A percentile compares a stretch with the other conserved stretches of the same genome.
Evolutionary conservation across 2,329 filamentous ascomycete genomes (phyloP).

Genomic region (Dryadomyces quercus-mongolicae): DNA sequence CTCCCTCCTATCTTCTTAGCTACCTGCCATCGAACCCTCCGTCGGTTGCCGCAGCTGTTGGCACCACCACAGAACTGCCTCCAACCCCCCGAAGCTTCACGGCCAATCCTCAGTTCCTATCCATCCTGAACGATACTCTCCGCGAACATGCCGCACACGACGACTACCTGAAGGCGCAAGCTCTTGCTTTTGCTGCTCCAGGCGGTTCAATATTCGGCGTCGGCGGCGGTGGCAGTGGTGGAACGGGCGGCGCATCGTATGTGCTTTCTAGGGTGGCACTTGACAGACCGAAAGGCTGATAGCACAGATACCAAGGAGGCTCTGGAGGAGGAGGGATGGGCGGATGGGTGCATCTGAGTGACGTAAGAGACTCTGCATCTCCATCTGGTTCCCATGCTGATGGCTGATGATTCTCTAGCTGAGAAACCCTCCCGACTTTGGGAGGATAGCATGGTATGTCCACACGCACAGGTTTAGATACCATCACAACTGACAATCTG

Average conservation of each 20-base stretch:
- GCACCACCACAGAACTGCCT: constrained; percentile 44
- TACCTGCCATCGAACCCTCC: constrained; percentile 48
- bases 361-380: constrained; percentile 19
- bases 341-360: constrained; percentile 54
- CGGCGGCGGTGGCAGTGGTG: constrained; percentile 41
- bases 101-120: constrained; percentile 47
- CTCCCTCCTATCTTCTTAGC: constrained; percentile 40
- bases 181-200: constrained; percentile 45
- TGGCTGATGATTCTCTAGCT: constrained; percentile 12
- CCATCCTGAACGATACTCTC: constrained; percentile 19
- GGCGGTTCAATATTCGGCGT: constrained; percentile 37
- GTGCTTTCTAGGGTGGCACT: neutral
- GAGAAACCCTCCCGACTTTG: constrained; percentile 53
- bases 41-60: constrained; percentile 40
- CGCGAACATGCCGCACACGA: constrained; percentile 18
- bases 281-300: neutral
- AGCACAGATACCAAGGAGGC: constrained; percentile 36
- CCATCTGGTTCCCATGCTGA: neutral
- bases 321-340: constrained; percentile 47
- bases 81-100: constrained; percentile 48
- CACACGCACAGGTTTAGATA: neutral
- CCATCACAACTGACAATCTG: neutral
- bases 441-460: constrained; percentile 45
- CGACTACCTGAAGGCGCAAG: constrained; percentile 28
- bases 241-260: constrained; percentile 20